Evolutionary conservation across 1,284 basidiomycete genomes (phyloP).

Genomic region (Rugosomyces carneus): DNA sequence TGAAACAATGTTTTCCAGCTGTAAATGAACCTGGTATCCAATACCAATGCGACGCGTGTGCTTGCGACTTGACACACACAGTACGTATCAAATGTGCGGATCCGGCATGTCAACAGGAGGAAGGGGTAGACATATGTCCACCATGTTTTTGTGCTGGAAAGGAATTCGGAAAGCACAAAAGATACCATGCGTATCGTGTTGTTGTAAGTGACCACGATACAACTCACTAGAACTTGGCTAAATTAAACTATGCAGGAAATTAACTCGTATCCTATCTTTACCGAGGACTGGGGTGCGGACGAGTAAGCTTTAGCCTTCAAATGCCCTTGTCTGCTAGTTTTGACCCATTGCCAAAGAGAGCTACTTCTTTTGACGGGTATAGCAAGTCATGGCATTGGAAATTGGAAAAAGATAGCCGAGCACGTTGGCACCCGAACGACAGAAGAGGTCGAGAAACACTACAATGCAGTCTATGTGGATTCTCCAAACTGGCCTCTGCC

Average conservation of each 20-base stretch:
- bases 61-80: slow-evolving; percentile 79
- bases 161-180: slow-evolving; percentile 83
- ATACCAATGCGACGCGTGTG: slow-evolving; percentile 71
- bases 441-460: slow-evolving; percentile 93
- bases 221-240: slow-evolving; percentile 3
- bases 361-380: slow-evolving; percentile 88
- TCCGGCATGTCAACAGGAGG: slow-evolving; percentile 63
- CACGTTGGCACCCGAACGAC: slow-evolving; percentile 93
- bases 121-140: slow-evolving; percentile 86
- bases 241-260: slow-evolving; percentile 62
- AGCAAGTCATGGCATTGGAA: slow-evolving; percentile 86
- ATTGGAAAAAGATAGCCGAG: slow-evolving; percentile 96
- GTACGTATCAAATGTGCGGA: slow-evolving; percentile 90
- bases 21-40: slow-evolving; percentile 74
- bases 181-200: slow-evolving; percentile 88
- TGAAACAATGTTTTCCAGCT: slow-evolving; percentile 32
- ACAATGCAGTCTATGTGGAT: slow-evolving; percentile 78
- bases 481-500: slow-evolving; percentile 76
- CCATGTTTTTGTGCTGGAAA: slow-evolving; percentile 89
- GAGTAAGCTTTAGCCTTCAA: slow-evolving; percentile 52
- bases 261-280: slow-evolving; percentile 94
- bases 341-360: slow-evolving; percentile 53
- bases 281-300: slow-evolving; percentile 96
- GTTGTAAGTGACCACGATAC: slow-evolving; percentile 56
- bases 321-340: neutral